Evolutionary conservation across 176 grass and related monocot genomes (phyloP).

Genomic region (Bolboschoenus planiculmis): DNA sequence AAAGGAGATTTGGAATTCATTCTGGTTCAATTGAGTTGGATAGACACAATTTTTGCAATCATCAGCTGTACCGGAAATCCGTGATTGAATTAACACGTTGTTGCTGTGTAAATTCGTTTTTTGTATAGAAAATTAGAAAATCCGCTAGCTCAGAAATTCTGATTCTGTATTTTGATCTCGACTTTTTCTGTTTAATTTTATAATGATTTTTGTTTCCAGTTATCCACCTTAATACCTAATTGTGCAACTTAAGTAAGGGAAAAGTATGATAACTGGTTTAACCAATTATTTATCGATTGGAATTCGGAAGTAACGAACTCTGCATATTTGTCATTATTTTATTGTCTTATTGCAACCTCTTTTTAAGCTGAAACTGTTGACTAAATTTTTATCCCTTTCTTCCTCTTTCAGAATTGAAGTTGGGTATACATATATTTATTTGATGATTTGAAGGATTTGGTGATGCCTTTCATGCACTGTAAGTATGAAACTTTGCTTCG

Average conservation of each 20-base stretch:
- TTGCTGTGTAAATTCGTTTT: background rate
- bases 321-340: background rate
- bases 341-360: background rate
- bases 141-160: background rate
- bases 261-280: background rate
- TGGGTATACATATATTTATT: background rate
- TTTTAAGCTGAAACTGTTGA: background rate
- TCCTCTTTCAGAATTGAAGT: background rate
- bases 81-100: background rate
- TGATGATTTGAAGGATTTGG: background rate
- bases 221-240: background rate
- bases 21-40: background rate
- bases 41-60: background rate
- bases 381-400: background rate
- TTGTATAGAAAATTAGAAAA: background rate
- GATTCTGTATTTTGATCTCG: background rate
- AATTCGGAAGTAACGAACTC: background rate
- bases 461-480: conserved; percentile 3
- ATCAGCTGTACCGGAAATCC: background rate
- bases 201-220: background rate
- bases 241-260: background rate
- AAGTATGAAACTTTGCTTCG: background rate
- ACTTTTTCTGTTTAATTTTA: background rate
- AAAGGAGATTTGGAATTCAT: background rate
- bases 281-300: background rate